These are phyloP conservation scores for Zygnema cylindricum DNA, from an alignment of 139 green algal genomes.

Conservation along the genomic window DNA sequence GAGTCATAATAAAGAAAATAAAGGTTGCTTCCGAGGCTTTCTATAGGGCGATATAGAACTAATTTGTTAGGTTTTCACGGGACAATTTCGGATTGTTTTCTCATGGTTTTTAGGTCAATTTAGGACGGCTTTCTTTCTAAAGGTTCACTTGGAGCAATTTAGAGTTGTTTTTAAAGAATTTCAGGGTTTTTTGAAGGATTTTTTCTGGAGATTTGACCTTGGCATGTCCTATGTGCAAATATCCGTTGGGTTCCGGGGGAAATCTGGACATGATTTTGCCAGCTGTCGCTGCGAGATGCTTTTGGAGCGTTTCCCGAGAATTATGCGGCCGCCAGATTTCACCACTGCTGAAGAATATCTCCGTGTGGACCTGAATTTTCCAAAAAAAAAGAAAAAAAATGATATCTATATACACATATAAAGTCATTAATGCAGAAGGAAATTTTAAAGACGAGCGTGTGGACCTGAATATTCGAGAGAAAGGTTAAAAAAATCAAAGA, in stretches of 20 bases:
- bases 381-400: neutral
- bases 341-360: conserved; percentile 73
- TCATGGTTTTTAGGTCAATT: too few species aligned
- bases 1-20: too few species aligned
- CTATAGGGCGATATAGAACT: too few species aligned
- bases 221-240: conserved; percentile 92
- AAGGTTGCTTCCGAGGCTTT: too few species aligned
- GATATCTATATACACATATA: conserved; percentile 16
- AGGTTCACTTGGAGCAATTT: neutral
- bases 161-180: neutral
- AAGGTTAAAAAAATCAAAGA: too few species aligned
- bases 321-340: conserved; percentile 85
- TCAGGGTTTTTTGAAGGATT: neutral
- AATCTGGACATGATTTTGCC: conserved; percentile 93
- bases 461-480: too few species aligned
- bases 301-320: conserved; percentile 76
- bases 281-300: conserved; percentile 82
- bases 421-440: neutral
- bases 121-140: too few species aligned
- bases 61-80: too few species aligned
- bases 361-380: conserved; percentile 71
- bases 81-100: too few species aligned
- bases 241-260: conserved; percentile 94
- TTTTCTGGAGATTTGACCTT: conserved; percentile 68
- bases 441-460: too few species aligned